Percentiles rank a stretch among this genome's conserved stretches.
Conservation (phyloP, 2,329 filamentous ascomycete species). For the Ceratocystis lukuohia region DNA sequence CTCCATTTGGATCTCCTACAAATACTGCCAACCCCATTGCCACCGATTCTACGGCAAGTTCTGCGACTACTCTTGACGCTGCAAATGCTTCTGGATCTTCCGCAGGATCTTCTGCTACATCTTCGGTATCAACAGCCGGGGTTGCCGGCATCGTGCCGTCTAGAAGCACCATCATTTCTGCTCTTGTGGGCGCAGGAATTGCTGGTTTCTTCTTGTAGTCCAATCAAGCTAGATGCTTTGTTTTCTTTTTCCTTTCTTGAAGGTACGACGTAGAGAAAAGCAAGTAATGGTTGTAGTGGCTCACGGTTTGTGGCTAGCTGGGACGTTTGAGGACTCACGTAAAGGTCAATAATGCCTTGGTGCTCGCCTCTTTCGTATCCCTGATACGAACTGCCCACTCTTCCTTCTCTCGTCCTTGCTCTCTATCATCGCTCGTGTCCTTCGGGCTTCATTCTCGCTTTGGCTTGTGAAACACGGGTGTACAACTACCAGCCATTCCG, state of each 20-base stretch:
- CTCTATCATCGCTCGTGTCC: background rate
- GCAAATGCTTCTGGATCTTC: background rate
- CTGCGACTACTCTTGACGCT: background rate
- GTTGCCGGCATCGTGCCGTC: background rate
- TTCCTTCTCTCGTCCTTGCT: background rate
- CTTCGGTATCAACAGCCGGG: conserved; percentile 5
- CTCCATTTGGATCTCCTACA: background rate
- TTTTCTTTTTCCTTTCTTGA: background rate
- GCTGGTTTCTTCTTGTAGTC: conserved; percentile 7
- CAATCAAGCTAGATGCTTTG: background rate
- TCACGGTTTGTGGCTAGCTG: background rate
- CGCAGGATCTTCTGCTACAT: background rate
- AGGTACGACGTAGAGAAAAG: background rate
- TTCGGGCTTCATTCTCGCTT: background rate
- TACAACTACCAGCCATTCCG: background rate
- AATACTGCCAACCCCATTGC: background rate
- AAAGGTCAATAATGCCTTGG: background rate
- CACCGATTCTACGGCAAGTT: background rate
- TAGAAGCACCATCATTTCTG: conserved; percentile 1
- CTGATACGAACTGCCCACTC: background rate
- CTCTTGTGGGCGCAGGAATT: conserved; percentile 7
- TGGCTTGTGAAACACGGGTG: background rate
- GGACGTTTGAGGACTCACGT: background rate
- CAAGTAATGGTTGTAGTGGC: background rate
- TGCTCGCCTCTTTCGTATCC: background rate